These are phyloP conservation scores for Phoenix roebelenii DNA, from an alignment of 176 grass and related monocot genomes.

Conservation along the genomic window DNA sequence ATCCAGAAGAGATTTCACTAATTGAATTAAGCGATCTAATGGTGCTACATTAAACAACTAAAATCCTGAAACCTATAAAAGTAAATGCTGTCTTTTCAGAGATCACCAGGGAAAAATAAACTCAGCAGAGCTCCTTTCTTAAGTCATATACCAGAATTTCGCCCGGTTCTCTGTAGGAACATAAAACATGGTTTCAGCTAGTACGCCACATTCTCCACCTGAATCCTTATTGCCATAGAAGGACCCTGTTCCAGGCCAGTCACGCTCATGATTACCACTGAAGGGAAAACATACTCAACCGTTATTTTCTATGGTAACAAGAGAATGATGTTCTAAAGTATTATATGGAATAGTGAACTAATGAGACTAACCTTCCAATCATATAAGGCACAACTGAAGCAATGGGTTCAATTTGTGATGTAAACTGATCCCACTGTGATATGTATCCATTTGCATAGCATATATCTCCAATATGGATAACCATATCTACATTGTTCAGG, in stretches of 20 bases:
- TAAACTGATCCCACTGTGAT: slow-evolving; percentile 97
- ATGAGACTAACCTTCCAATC: slow-evolving; percentile 60
- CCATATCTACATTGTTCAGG: slow-evolving; percentile 73
- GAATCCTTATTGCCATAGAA: slow-evolving; percentile 81
- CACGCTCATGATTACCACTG: slow-evolving; percentile 89
- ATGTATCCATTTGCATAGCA: slow-evolving; percentile 81
- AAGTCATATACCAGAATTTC: slow-evolving; percentile 47
- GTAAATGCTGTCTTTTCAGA: too few species aligned
- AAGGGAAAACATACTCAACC: slow-evolving; percentile 13
- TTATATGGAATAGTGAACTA: not conserved
- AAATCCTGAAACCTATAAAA: too few species aligned
- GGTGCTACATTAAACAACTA: too few species aligned
- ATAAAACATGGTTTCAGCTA: slow-evolving; percentile 89
- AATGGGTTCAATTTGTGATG: slow-evolving; percentile 56
- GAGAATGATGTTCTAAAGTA: too few species aligned
- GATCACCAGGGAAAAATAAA: too few species aligned
- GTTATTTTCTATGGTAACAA: too few species aligned
- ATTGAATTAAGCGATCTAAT: too few species aligned
- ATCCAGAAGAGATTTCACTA: too few species aligned
- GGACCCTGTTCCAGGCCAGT: slow-evolving; percentile 89
- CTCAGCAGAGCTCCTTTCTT: too few species aligned
- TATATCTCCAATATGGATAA: slow-evolving; percentile 83
- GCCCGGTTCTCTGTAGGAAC: slow-evolving; percentile 70
- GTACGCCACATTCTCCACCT: slow-evolving; percentile 75
- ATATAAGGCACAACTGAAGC: slow-evolving; percentile 74